phyloP scores from a whole-genome alignment of 2,329 filamentous ascomycete genomes.

The Epichloe coenophiala region DNA sequence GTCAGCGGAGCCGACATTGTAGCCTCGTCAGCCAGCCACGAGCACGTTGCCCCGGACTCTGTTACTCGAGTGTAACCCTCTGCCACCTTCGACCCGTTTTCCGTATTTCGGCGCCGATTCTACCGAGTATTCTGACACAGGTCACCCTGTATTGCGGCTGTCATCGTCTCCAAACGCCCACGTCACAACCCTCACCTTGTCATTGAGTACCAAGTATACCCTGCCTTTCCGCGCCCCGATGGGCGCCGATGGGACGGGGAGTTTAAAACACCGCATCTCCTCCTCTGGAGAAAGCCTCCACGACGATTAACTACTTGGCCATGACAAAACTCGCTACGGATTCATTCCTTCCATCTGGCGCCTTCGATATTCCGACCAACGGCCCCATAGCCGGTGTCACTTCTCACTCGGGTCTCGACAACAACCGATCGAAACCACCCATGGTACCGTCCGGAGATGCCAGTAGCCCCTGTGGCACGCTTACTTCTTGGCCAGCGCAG shows the following conservation, averaged over 20 bases:
- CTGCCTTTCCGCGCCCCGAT: background rate
- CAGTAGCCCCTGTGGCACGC: background rate
- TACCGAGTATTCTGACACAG: background rate
- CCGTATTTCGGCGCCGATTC: background rate
- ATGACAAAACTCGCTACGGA: slow-evolving; percentile 30
- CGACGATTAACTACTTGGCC: background rate
- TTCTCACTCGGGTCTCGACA: slow-evolving; percentile 4
- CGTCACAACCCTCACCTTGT: background rate
- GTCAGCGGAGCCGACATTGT: background rate
- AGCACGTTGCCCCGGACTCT: background rate
- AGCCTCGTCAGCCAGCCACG: slow-evolving; percentile 5
- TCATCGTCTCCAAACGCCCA: background rate
- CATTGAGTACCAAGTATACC: background rate
- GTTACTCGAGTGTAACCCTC: background rate
- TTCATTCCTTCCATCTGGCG: slow-evolving; percentile 28
- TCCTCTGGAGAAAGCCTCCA: background rate
- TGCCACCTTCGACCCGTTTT: background rate
- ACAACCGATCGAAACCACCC: background rate
- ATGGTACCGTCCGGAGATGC: background rate
- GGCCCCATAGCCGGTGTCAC: slow-evolving; percentile 8
- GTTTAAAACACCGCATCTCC: background rate
- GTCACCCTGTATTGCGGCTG: background rate
- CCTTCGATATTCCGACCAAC: slow-evolving; percentile 16
- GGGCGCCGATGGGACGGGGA: slow-evolving; percentile 1
- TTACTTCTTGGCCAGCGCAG: background rate